Base-by-base conservation (phyloP, 176 grass and related monocot genomes). In the Pontederia crassipes region DNA sequence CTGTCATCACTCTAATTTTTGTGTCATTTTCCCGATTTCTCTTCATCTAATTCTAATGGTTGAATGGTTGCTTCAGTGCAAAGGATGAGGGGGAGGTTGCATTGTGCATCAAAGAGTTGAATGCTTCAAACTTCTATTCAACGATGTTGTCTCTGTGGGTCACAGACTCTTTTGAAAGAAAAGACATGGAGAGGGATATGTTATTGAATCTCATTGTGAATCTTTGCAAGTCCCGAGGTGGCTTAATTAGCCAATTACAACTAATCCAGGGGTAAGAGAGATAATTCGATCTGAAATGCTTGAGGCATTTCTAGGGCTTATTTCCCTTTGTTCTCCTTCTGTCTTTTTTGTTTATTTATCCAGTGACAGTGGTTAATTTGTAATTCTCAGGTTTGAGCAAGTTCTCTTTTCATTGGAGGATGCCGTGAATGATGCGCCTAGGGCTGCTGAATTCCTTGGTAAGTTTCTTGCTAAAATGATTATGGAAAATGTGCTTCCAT, bases 51-150 rank as follows among this genome's bases (percentile, higher is more conserved):
- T 4, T 40, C 32, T 40, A 40, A 40, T 40, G 6, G 32, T 40
- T 3, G 12, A 3, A 27, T 65, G 26, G 12, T 16, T 4, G 0
- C 61, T 48, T 28, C 86, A 95, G 89, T 76, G 85, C 85, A 32
- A 89, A 86, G 68, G 89, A 95, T 63, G 82, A 89, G 73, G 64
- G 80, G 67, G 89, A 95, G 62, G 75, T 95, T 73, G 75, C 56
- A 45, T 73, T 90, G 54, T 95, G 90, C 77, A 89, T 95, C 61
- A 85, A 90, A 70, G 90, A 95, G 64, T 72, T 95, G 83, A 90
- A 90, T 65, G 78, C 80, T 72, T 86, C 86, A 46, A 64, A 48
- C 78, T 95, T 86, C 55, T 90, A 95, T 76, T 83, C 80, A 56
- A 52, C 67, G 17, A 74, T 89, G n/a, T 78, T 95, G 75, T 90